Evolutionary conservation across 306 rosid species (phyloP), one percentile per base, ranked within the genome.

Genomic region (Cicer bijugum): DNA sequence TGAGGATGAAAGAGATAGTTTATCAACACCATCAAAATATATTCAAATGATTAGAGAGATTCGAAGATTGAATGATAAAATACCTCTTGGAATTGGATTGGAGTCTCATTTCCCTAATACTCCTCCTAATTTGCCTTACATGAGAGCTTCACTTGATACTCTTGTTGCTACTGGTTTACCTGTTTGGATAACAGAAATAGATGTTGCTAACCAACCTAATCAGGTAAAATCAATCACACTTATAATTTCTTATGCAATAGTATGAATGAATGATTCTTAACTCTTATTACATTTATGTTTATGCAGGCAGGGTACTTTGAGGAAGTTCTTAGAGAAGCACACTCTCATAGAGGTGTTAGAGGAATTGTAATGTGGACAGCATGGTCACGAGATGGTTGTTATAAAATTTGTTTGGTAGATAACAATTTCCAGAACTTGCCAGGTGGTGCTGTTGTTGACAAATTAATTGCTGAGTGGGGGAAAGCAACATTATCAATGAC

Each of bases 101-200:
- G 92, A 93, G 81, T 44, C 89, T 1, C 97, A 93, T 86, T 93
- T 90, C 38, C 23, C 56, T 56, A 9, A 5, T 48, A 3, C 0
- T 58, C 20, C 79, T 82, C 88, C 90, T 6, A 79, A 90, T 37
- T 23, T 89, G 63, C 75, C 92, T 67, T 90, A 88, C 53, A 74
- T 90, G 16, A 91, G 97, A 79, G 64, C 97, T 44, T 58, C 93
- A 7, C 59, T 93, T 55, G 98, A 93, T 72, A 68, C 40, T 5
- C 97, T 90, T 72, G 96, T 82, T 9, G 82, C 93, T 17, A 60
- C 88, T 12, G 72, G 87, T 4, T 78, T 72, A 0, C 89, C 96
- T 8, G 69, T 90, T 75, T 93, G 98, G 98, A 64, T 93, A 1
- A 86, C 98, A 1, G 97, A 90, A 81, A 1, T 93, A 17, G 98